phyloP scores from a whole-genome alignment of 169 alveolate species.

The Theileria annulata region DNA sequence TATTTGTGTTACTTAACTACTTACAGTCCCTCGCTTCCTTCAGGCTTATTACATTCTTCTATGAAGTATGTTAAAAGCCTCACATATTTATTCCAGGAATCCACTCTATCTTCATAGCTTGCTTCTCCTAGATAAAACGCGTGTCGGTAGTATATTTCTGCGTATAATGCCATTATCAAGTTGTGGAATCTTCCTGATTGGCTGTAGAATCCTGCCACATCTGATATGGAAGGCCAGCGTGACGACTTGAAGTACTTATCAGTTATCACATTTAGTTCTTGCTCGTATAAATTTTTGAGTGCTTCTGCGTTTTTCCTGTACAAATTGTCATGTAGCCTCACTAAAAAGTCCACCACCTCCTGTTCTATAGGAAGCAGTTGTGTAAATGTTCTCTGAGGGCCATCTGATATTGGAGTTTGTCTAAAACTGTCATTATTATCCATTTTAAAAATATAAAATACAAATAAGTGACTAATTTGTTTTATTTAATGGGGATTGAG shows the following conservation, averaged over 20 bases:
- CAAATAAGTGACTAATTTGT: not conserved
- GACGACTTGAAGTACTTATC: conserved; percentile 72
- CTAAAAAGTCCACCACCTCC: conserved; percentile 80
- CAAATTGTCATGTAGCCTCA: conserved; percentile 74
- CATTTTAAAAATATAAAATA: conserved; percentile 23
- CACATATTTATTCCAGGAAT: conserved; percentile 81
- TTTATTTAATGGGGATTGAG: conserved; percentile 1
- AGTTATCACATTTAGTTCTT: conserved; percentile 73
- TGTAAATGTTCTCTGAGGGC: conserved; percentile 52
- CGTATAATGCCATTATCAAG: conserved; percentile 79
- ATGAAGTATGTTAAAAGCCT: conserved; percentile 73
- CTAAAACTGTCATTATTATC: conserved; percentile 17
- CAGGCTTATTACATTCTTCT: conserved; percentile 59
- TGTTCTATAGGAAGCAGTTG: conserved; percentile 70
- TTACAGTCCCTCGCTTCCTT: conserved; percentile 50
- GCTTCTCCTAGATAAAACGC: conserved; percentile 77
- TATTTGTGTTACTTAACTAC: conserved; percentile 1
- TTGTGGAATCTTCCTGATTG: conserved; percentile 78
- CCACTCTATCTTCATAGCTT: conserved; percentile 77
- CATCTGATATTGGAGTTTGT: conserved; percentile 14
- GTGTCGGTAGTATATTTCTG: conserved; percentile 83
- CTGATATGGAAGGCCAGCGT: conserved; percentile 83
- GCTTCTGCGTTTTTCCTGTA: conserved; percentile 79
- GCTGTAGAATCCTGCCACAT: conserved; percentile 77
- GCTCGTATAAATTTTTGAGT: conserved; percentile 75